phyloP scores from a whole-genome alignment of 1,139 yeast species.

The Pichia sp. region DNA sequence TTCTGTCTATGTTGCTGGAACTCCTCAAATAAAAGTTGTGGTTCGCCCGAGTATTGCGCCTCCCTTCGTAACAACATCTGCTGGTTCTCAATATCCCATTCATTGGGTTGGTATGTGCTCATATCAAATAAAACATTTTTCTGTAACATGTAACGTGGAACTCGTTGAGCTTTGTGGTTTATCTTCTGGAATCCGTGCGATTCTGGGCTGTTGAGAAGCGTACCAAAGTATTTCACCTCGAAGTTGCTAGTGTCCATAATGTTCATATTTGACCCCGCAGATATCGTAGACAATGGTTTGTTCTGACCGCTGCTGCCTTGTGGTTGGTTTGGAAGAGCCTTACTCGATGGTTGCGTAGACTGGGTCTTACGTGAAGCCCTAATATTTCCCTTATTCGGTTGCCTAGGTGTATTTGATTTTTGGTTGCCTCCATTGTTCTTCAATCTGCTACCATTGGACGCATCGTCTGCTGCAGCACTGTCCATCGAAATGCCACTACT shows the following conservation, averaged over 20 bases:
- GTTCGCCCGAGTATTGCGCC: conserved; percentile 30
- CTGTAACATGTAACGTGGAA: conserved; percentile 26
- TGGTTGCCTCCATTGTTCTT: too few relatives aligned
- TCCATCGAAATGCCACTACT: too few relatives aligned
- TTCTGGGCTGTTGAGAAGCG: conserved; percentile 21
- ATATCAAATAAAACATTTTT: conserved; percentile 25
- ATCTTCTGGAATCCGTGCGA: conserved; percentile 21
- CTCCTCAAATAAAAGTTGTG: conserved; percentile 46
- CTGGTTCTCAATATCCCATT: conserved; percentile 57
- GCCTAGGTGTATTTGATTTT: too few relatives aligned
- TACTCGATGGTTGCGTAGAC: too few relatives aligned
- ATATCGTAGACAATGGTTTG: too few relatives aligned
- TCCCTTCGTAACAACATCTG: conserved; percentile 39
- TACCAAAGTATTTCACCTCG: conserved; percentile 24
- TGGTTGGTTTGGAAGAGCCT: too few relatives aligned
- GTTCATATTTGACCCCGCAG: too few relatives aligned
- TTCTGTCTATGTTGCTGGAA: conserved; percentile 67
- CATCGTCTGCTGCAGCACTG: too few relatives aligned
- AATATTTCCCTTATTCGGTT: too few relatives aligned
- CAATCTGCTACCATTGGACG: too few relatives aligned
- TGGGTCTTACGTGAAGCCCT: too few relatives aligned
- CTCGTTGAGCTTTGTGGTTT: conserved; percentile 12
- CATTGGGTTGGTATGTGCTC: conserved; percentile 29
- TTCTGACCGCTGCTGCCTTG: too few relatives aligned
- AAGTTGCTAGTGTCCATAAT: conserved; percentile 10